Evolutionary conservation across 176 grass and related monocot genomes (phyloP), one percentile per base, ranked within the genome.

Genomic region (Phoenix roebelenii): DNA sequence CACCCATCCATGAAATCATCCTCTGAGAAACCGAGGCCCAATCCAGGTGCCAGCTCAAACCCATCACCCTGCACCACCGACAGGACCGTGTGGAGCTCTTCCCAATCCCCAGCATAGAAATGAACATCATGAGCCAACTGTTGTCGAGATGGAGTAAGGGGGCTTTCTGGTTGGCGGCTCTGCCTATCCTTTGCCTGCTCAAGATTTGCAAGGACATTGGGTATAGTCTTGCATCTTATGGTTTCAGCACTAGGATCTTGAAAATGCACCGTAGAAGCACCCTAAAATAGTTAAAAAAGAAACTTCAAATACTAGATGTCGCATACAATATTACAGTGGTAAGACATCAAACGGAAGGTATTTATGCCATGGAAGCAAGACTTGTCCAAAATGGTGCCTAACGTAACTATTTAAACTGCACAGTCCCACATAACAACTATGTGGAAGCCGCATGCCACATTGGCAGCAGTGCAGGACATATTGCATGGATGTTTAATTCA

Each of bases 201-300:
- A 67, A 90, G 77, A 81, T 88, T 97, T 56, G 92, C 77, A 66
- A 97, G 85, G 44, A 97, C 87, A 69, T 90, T 97, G 16, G 84
- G 92, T 59, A 97, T 80, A 58, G 92, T 88, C 66, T 77, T 75
- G 72, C 83, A 90, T 64, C 87, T 75, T 74, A 97, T 78, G 22
- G 78, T 88, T 83, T 97, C 92, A 20, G 92, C 87, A 85, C 72
- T 97, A 61, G 70, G 69, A 69, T 97, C 92, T 63, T 97, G 92
- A 60, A 97, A 97, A 72, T 97, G 92, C 50, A 91, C 83, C 65
- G 70, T 91, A 3, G 75, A 85, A 59, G 92, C 87, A 75, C 84
- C 92, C 92, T 91, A 72, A 22, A 53, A 56, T 12, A 44, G 35
- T 44, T 30, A 30, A 30, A 30, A 30, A 30, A 30, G 5, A 30